Evolutionary conservation across 139 green algal species (phyloP).

Genomic region (Spirogloea muscicola): DNA sequence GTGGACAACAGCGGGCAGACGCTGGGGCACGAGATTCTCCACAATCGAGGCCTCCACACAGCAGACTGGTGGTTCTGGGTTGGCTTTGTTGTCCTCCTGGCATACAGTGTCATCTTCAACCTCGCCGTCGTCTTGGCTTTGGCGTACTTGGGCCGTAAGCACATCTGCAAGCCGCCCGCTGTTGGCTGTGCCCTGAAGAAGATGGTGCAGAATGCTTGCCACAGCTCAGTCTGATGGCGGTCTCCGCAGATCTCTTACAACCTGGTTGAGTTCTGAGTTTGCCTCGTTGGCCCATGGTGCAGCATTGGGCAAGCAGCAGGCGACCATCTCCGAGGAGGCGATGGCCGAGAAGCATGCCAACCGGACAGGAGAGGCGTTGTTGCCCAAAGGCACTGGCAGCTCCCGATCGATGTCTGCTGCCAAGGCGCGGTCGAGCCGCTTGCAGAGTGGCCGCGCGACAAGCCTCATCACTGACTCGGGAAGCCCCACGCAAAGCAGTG

Average conservation of each 20-base stretch:
- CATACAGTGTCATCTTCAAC: slow-evolving; percentile 18
- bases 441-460: no score
- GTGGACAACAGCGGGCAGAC: no score
- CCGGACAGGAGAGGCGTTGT: slow-evolving; percentile 1
- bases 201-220: no score
- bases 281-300: background rate
- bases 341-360: background rate
- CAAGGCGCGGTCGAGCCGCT: no score
- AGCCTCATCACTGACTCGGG: no score
- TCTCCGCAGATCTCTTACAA: no score
- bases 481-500: no score
- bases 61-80: slow-evolving; percentile 4
- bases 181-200: no score
- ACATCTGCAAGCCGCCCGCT: no score
- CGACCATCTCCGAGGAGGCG: slow-evolving; percentile 5
- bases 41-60: slow-evolving; percentile 2
- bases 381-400: slow-evolving; percentile 4
- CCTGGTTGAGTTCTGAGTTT: no score
- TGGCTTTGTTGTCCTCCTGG: slow-evolving; percentile 2
- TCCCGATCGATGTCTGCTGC: no score
- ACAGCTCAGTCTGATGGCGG: no score
- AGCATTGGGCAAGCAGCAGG: background rate
- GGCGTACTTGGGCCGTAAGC: background rate
- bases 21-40: slow-evolving; percentile 5
- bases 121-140: slow-evolving; percentile 4